phyloP scores from a whole-genome alignment of 148 eudicot species.

The Euryodendron excelsum region DNA sequence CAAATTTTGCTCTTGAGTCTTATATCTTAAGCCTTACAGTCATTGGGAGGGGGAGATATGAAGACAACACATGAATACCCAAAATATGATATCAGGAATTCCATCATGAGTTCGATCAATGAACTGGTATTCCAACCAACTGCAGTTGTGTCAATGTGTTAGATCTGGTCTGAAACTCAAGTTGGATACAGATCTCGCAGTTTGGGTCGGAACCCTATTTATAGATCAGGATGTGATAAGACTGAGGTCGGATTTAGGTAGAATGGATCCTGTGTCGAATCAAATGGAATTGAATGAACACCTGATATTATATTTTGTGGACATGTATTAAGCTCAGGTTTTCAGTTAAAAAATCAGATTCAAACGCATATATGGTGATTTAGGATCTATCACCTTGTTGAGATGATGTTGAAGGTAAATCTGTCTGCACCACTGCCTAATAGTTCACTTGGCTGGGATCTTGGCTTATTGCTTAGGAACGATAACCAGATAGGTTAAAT shows the following conservation, averaged over 20 bases:
- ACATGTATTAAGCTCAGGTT: background rate
- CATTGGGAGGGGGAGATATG: background rate
- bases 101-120: background rate
- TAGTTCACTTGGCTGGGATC: too few relatives aligned
- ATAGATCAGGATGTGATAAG: background rate
- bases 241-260: background rate
- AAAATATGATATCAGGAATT: background rate
- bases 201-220: background rate
- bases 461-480: too few relatives aligned
- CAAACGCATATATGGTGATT: background rate
- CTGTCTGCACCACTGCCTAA: background rate
- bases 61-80: background rate
- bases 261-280: background rate
- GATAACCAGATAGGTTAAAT: too few relatives aligned
- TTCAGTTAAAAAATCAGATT: background rate
- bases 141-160: background rate
- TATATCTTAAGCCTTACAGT: background rate
- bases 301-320: background rate
- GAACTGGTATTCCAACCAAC: background rate
- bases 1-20: background rate
- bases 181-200: background rate
- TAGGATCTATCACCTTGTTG: background rate
- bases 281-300: background rate
- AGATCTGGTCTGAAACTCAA: slow-evolving; percentile 1
- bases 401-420: background rate